Base-by-base conservation (phyloP, 768 basidiomycete species). In the Calvatia gigantea region DNA sequence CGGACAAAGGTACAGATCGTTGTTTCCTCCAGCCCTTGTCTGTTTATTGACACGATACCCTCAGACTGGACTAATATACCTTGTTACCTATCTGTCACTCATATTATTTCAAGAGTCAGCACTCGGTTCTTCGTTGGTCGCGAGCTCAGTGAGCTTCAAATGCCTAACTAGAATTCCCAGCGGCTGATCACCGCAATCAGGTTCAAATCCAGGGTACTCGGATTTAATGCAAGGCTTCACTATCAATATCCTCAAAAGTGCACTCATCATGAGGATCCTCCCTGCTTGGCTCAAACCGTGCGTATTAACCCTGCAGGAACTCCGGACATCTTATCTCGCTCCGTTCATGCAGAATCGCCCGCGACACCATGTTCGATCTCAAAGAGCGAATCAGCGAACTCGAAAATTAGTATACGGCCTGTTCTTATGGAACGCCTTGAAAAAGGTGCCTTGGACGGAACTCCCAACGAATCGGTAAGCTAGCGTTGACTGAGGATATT, bases 251-350 rank as follows among this genome's bases (percentile, higher is more conserved):
- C 55, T 72, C 7, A 69, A 62, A 19, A 64, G 65, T 2, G 66
- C 66, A 0, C 25, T 38, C 2, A 64, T 70, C 7, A 67, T 82
- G 32, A 67, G 67, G 23, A 31, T 74, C 8, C 70, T 76, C 53
- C 81, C 80, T 0, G 44, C 59, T 17, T 66, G 76, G 56, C 51
- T 82, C 17, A 73, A 70, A 59, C 75, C 77, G 80, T 81, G 54
- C 48, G 75, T n/a, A n/a, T n/a, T n/a, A n/a, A n/a, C n/a, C 43
- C 12, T n/a, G 17, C 19, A 37, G 12, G 19, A 17, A 11, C n/a
- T 8, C 11, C 2, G 19, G n/a, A 23, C 23, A 2, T 3, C 39
- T 21, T 42, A 42, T 17, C 19, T 7, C 7, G 12, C 7, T 19
- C 11, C 6, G 2, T 42, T 12, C 25, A 44, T 17, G 11, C 28